These are phyloP conservation scores for Eucalyptus decipiens DNA, from an alignment of 345 rosid genomes.

Conservation along the genomic window DNA sequence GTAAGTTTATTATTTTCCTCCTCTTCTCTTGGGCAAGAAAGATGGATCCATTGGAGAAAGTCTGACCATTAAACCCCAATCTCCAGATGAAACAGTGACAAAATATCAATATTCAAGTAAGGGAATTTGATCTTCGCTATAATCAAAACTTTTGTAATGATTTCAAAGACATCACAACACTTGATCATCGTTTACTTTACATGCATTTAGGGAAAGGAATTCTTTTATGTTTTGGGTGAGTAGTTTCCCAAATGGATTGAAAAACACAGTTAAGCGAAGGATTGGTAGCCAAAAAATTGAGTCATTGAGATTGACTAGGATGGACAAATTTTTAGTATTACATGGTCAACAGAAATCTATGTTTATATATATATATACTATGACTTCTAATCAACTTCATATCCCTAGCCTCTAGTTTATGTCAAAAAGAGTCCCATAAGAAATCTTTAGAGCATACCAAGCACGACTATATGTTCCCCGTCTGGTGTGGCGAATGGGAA, in stretches of 20 bases:
- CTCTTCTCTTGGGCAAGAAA: no score
- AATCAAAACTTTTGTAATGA: background rate
- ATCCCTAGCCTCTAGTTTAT: background rate
- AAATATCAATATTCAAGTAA: background rate
- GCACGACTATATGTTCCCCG: background rate
- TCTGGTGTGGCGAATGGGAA: background rate
- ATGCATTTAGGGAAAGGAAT: background rate
- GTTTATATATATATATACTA: no score
- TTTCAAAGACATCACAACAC: no score
- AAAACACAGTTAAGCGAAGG: background rate
- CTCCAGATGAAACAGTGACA: background rate
- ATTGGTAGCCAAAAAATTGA: background rate
- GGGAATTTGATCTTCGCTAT: background rate
- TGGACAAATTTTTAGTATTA: no score
- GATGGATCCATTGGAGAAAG: background rate
- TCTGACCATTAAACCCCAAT: background rate
- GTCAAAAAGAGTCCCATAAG: background rate
- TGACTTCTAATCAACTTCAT: background rate
- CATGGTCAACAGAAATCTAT: no score
- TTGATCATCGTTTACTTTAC: background rate
- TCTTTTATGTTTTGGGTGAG: background rate
- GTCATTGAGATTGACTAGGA: background rate
- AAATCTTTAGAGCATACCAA: background rate
- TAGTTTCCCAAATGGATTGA: background rate
- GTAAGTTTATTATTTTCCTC: no score